A percentile compares a stretch with the other conserved stretches of the same genome.
Conservation (phyloP, 805 yeast genomes). For the Saccharomycopsis synnaedendra region DNA sequence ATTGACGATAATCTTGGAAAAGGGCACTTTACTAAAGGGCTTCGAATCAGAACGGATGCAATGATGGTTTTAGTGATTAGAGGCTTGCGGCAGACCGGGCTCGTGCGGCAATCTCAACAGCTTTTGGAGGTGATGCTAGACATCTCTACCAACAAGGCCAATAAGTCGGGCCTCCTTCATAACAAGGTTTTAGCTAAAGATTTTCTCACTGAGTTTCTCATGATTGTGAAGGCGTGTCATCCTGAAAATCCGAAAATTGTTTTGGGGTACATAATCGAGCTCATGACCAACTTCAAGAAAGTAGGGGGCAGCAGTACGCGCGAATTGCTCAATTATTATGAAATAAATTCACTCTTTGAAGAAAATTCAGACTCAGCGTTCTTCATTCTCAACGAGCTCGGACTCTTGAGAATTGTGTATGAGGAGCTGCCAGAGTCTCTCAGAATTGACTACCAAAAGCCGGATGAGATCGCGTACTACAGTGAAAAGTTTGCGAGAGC, state of each 20-base stretch:
- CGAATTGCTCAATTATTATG: too few relatives aligned
- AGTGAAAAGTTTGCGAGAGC: constrained; percentile 1
- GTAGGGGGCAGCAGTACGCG: too few relatives aligned
- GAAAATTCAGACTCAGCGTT: constrained; percentile 7
- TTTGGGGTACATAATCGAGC: constrained; percentile 9
- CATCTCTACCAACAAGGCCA: neutral
- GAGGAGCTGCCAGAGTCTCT: neutral
- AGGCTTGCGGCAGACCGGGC: constrained; percentile 9
- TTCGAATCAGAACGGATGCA: constrained; percentile 2
- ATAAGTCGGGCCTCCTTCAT: too few relatives aligned
- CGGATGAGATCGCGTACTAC: constrained; percentile 7
- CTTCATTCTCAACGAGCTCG: constrained; percentile 9
- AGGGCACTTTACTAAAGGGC: too few relatives aligned
- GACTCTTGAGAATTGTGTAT: constrained; percentile 6
- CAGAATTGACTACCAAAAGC: constrained; percentile 4
- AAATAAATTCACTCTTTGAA: neutral
- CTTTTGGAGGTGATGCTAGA: constrained; percentile 7
- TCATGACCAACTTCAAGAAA: constrained; percentile 3
- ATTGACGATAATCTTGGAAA: too few relatives aligned
- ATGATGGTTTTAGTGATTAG: constrained; percentile 8
- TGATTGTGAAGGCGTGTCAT: constrained; percentile 5
- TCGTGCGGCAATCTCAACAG: constrained; percentile 6
- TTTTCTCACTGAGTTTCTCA: constrained; percentile 11
- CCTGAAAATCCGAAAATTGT: constrained; percentile 6
- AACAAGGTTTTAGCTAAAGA: constrained; percentile 1